Evolutionary conservation across 179 eudicot genomes (phyloP), one percentile per base, ranked within the genome.

Genomic region (Kewa caespitosa): DNA sequence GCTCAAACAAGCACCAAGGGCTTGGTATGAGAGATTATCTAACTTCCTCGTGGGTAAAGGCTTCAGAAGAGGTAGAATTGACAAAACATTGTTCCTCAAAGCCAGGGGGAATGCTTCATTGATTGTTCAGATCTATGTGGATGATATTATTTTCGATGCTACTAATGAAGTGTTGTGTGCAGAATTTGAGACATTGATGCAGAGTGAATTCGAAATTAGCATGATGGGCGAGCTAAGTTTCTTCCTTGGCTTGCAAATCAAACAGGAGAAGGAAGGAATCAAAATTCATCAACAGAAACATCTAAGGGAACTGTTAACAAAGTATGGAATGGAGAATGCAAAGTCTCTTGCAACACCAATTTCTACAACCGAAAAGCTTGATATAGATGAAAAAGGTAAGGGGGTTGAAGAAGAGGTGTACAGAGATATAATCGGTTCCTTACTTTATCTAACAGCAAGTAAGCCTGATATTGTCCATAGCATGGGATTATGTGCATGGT

Each of bases 1-100:
- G 1, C 18, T 67, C 0, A 79, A 79, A 32, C 78, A 73, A 67
- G 78, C 74, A 28, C 77, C 77, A 8, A 54, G 81, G 22, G 61
- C 77, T 17, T 79, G 77, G 73, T 79, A 65, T 54, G 36, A 79
- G 15, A 6, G 67, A 4, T 46, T 79, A 8, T 28, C 48, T 32
- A 31, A 4, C 7, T 67, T 54, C 33, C 15, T 73, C 0, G 2
- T 41, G 43, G 41, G 31, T n/a, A 66, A 73, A 14, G 69, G 60
- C 0, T 74, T 66, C 28, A 1, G 0, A 11, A 67, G 67, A 57
- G 77, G 81, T 37, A 37, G 28, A 6, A n/a, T 73, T 38, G 77
- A 79, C 30, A 59, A 8, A 3, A 76, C 74, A 6, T 10, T 67
- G 2, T 76, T 76, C 30, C 28, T 42, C 0, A 67, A 25, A 38